These are phyloP conservation scores for Inosperma sp. DNA, from an alignment of 768 basidiomycete species.

Conservation along the genomic window DNA sequence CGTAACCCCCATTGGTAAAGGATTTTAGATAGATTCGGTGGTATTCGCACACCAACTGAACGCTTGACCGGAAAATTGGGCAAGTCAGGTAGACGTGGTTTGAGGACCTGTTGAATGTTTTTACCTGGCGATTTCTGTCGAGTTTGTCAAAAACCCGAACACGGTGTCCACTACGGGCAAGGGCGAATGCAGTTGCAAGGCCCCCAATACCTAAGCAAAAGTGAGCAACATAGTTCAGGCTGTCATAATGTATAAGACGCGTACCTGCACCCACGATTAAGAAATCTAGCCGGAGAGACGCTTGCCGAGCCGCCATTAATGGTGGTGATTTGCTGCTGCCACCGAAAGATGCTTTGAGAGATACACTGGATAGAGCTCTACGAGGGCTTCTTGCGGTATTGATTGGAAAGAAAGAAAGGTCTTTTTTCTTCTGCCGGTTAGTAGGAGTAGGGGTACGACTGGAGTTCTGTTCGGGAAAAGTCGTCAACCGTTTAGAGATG, in stretches of 20 bases:
- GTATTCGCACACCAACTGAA: constrained; percentile 42
- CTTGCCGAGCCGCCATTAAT: constrained; percentile 12
- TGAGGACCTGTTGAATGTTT: constrained; percentile 8
- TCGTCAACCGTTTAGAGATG: background rate
- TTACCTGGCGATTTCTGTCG: constrained; percentile 31
- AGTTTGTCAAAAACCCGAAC: constrained; percentile 46
- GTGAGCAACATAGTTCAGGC: background rate
- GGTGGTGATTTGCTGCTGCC: background rate
- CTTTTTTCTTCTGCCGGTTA: background rate
- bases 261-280: constrained; percentile 46
- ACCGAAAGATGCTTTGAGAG: background rate
- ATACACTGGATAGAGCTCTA: background rate
- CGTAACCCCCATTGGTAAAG: constrained; percentile 49
- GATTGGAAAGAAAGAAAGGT: background rate
- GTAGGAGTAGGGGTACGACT: background rate
- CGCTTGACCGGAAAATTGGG: constrained; percentile 19
- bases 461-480: background rate
- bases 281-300: constrained; percentile 35
- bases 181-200: constrained; percentile 44
- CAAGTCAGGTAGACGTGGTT: background rate
- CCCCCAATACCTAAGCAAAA: constrained; percentile 41
- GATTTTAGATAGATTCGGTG: constrained; percentile 51
- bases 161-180: constrained; percentile 46
- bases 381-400: background rate
- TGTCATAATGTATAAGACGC: constrained; percentile 6